A percentile compares a stretch with the other conserved stretches of the same genome.
phyloP scores from a whole-genome alignment of 2,329 filamentous ascomycete species.

The Aspergillus fischeri region DNA sequence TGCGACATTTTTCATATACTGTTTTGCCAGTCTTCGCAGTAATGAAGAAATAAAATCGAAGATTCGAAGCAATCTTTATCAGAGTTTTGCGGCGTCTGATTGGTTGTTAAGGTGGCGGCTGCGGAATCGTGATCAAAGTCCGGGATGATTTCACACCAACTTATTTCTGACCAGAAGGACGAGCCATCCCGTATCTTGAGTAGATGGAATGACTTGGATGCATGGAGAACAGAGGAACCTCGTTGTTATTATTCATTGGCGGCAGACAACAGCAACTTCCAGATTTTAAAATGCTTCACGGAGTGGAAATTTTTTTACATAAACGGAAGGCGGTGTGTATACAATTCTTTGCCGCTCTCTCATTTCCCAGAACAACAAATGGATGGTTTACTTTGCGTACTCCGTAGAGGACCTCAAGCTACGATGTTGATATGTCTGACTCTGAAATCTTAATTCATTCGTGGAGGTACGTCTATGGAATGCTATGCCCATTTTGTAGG shows the following conservation, averaged over 20 bases:
- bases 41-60: background rate
- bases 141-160: background rate
- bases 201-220: background rate
- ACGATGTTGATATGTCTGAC: background rate
- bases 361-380: too few relatives aligned
- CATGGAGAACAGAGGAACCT: background rate
- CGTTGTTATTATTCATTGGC: background rate
- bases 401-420: background rate
- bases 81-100: constrained; percentile 20
- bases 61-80: constrained; percentile 4
- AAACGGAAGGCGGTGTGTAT: background rate
- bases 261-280: background rate
- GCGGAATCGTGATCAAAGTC: background rate
- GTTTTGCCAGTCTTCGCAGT: constrained; percentile 14
- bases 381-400: too few relatives aligned
- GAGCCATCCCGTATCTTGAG: background rate
- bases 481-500: background rate
- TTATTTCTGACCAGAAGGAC: background rate
- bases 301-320: background rate
- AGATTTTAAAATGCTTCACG: background rate
- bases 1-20: constrained; percentile 28
- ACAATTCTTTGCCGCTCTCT: background rate
- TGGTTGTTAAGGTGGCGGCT: constrained; percentile 3
- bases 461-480: background rate
- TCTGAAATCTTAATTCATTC: background rate